Evolutionary conservation across 208 protist species (phyloP).

Genomic region (Trypanosoma lewisi): DNA sequence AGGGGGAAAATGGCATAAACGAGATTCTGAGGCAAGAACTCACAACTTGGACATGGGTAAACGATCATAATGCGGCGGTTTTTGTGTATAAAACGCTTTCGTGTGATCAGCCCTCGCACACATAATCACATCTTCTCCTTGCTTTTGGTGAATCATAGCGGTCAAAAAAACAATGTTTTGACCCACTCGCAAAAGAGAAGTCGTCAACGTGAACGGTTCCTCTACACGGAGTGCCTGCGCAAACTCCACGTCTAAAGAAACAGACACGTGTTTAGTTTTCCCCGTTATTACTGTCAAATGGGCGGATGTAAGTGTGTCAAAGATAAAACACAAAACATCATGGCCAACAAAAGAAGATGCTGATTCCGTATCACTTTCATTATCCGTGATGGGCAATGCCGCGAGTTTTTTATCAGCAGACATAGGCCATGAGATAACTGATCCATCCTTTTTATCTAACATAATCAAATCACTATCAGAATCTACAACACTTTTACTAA

Average conservation of each 20-base stretch:
- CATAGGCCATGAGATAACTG: conserved; percentile 18
- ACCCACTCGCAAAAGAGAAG: conserved; percentile 13
- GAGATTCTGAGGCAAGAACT: too few relatives aligned
- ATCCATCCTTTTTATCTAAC: not conserved
- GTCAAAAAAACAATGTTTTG: conserved; percentile 12
- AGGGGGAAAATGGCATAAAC: not conserved
- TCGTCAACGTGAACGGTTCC: conserved; percentile 13
- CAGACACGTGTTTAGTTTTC: conserved; percentile 7
- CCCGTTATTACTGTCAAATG: conserved; percentile 14
- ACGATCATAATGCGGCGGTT: not conserved
- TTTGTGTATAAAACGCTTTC: conserved; percentile 9
- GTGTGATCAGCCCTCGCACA: conserved; percentile 17
- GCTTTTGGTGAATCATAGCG: conserved; percentile 11
- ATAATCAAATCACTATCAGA: not conserved
- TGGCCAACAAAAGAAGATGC: not conserved
- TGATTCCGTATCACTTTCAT: not conserved
- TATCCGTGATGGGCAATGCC: not conserved
- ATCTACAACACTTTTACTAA: not conserved
- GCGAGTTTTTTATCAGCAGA: conserved; percentile 2
- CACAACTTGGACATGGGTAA: conserved; percentile 9
- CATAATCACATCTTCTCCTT: not conserved
- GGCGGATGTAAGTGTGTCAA: conserved; percentile 21
- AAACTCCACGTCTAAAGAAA: conserved; percentile 21
- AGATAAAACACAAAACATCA: conserved; percentile 17
- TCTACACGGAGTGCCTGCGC: conserved; percentile 4